phyloP scores from a whole-genome alignment of 192 early-diverging fungal species.

The Coemansia sp. region DNA sequence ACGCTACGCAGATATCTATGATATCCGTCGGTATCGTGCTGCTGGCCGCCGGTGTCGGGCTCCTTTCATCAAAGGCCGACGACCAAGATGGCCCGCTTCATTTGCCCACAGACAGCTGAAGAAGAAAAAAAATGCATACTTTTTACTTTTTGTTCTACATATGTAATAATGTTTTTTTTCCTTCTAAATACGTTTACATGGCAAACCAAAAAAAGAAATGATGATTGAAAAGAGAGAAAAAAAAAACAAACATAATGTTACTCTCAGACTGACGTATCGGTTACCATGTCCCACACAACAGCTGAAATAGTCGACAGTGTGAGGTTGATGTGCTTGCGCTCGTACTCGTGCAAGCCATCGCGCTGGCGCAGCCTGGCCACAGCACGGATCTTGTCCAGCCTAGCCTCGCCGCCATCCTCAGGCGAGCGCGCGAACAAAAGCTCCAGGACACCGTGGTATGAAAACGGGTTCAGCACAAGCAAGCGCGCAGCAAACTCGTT shows the following conservation, averaged over 20 bases:
- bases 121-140: background rate
- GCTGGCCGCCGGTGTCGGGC: conserved; percentile 64
- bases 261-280: background rate
- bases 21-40: conserved; percentile 68
- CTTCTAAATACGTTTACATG: background rate
- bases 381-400: conserved; percentile 35
- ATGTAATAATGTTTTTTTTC: background rate
- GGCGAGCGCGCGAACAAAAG: conserved; percentile 41
- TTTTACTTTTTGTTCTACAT: background rate
- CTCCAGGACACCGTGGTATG: conserved; percentile 46
- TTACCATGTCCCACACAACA: conserved; percentile 46
- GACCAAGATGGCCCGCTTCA: conserved; percentile 35
- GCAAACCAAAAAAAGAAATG: background rate
- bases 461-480: conserved; percentile 52
- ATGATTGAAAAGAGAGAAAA: background rate
- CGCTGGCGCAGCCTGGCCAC: conserved; percentile 37
- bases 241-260: background rate
- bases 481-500: conserved; percentile 33
- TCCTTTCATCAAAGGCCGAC: conserved; percentile 61
- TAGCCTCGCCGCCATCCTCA: conserved; percentile 20
- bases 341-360: conserved; percentile 47
- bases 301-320: conserved; percentile 52
- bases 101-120: conserved; percentile 19
- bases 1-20: conserved; percentile 61
- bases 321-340: conserved; percentile 56